Conservation (phyloP, 352 stramenopile genomes). For the Phytophthora citrophthora region DNA sequence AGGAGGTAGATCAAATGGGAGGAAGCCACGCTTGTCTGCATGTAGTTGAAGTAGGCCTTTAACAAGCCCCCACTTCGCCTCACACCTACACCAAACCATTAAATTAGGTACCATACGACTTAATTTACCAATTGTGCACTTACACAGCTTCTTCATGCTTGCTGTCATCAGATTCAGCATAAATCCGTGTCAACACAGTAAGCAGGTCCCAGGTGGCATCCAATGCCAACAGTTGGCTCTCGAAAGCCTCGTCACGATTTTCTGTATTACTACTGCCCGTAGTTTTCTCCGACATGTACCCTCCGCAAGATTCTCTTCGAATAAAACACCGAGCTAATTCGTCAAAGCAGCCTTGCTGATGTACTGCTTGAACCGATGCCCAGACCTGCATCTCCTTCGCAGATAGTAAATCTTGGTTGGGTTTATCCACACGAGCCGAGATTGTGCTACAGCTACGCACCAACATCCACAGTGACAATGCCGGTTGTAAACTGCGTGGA, state of each 20-base stretch:
- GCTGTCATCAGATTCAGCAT: slow-evolving; percentile 2
- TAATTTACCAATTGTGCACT: background rate
- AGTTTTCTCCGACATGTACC: slow-evolving; percentile 34
- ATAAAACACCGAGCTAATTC: slow-evolving; percentile 48
- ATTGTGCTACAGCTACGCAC: slow-evolving; percentile 48
- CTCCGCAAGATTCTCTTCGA: slow-evolving; percentile 45
- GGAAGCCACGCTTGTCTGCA: slow-evolving; percentile 42
- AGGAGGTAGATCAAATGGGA: slow-evolving; percentile 37
- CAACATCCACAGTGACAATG: slow-evolving; percentile 69
- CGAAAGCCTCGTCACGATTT: slow-evolving; percentile 28
- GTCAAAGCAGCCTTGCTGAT: slow-evolving; percentile 41
- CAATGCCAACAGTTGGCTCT: slow-evolving; percentile 35
- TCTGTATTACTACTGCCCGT: slow-evolving; percentile 1
- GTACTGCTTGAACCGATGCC: slow-evolving; percentile 59
- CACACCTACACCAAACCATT: slow-evolving; percentile 25
- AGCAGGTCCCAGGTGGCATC: slow-evolving; percentile 42
- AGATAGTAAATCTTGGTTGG: slow-evolving; percentile 23
- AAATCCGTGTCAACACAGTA: slow-evolving; percentile 27
- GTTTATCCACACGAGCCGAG: slow-evolving; percentile 18
- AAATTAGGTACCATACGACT: background rate
- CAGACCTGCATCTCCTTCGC: slow-evolving; percentile 54
- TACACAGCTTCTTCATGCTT: slow-evolving; percentile 28
- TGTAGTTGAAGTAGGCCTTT: slow-evolving; percentile 49
- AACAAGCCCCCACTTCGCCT: slow-evolving; percentile 54
- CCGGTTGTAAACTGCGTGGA: slow-evolving; percentile 23